Conservation (phyloP, 495 filamentous ascomycete genomes). For the Elasticomyces elasticus region DNA sequence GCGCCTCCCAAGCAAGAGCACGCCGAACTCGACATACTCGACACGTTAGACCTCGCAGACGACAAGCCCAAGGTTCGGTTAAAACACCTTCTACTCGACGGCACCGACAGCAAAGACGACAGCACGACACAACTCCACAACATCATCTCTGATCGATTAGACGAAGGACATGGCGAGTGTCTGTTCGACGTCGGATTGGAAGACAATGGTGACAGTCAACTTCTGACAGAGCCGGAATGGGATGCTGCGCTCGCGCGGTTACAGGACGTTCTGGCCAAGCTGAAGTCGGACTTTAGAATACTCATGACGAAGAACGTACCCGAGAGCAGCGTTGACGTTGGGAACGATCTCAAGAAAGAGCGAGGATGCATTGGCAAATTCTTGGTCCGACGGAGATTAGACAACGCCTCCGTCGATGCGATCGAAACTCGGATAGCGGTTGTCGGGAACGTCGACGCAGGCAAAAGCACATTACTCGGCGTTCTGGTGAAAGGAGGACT, state of each 20-base stretch:
- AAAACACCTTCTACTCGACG: conserved; percentile 65
- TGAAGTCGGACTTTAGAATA: conserved; percentile 64
- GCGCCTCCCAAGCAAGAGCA: conserved; percentile 54
- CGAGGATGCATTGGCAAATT: conserved; percentile 70
- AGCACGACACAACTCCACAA: conserved; percentile 51
- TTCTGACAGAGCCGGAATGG: conserved; percentile 69
- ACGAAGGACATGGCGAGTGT: conserved; percentile 82
- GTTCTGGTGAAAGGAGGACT: conserved; percentile 92
- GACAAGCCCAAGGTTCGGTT: conserved; percentile 55
- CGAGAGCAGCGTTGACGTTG: conserved; percentile 57
- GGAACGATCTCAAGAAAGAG: conserved; percentile 50
- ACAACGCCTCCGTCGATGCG: no score
- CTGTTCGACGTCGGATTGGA: conserved; percentile 90
- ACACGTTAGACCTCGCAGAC: conserved; percentile 74
- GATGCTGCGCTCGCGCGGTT: conserved; percentile 60
- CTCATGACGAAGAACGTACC: conserved; percentile 84
- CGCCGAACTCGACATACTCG: conserved; percentile 83
- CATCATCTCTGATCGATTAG: conserved; percentile 55
- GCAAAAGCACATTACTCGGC: conserved; percentile 93
- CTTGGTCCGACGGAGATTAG: conserved; percentile 65
- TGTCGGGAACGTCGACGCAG: conserved; percentile 93
- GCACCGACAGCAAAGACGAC: conserved; percentile 47
- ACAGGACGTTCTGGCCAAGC: conserved; percentile 50
- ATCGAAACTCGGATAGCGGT: conserved; percentile 97
- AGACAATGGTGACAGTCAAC: conserved; percentile 87